Evolutionary conservation across 768 basidiomycete species (phyloP), one percentile per base, ranked within the genome.

Genomic region (Cystobasidium tubakii): DNA sequence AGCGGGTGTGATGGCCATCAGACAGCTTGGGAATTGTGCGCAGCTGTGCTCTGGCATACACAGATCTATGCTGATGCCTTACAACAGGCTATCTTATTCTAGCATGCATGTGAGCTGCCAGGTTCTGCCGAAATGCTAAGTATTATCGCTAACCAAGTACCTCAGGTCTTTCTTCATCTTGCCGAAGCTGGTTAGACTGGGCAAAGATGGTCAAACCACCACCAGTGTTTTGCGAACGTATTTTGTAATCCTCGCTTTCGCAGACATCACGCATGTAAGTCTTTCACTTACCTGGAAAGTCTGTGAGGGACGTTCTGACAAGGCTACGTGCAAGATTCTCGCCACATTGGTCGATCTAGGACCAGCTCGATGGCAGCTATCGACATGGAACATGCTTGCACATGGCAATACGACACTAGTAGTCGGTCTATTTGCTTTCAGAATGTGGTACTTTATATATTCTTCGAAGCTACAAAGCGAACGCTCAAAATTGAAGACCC

Each of bases 131-230:
- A 12, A 4, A 10, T n/a, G 65, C 43, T 21, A 6, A 9, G 10
- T 6, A 31, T 36, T 42, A 31, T 54, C 12, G 15, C 55, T 65
- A 54, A 43, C 29, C 31, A 42, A 34, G 4, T 29, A 46, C n/a
- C 10, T n/a, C 13, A 67, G 66, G 31, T 71, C 69, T 9, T 71
- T 71, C 69, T 57, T 60, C 89, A 85, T 87, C 85, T 91, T 92
- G 97, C 96, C 96, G 97, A 23, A 94, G 94, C 81, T 99, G 93
- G 23, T 86, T 86, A 80, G 90, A 96, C 69, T 86, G 82, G 76
- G 97, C 94, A 79, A 97, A 94, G 82, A 87, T 90, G 83, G 97
- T 93, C 50, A 97, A 73, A 33, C 98, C 87, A 31, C 44, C 12
- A 60, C 44, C 19, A 31, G 21, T 13, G 25, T 62, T 13, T 31